A percentile compares a stretch with the other conserved stretches of the same genome.
These are phyloP conservation scores for Globisporangium cystogenes DNA, from an alignment of 352 stramenopile genomes.

Conservation along the genomic window DNA sequence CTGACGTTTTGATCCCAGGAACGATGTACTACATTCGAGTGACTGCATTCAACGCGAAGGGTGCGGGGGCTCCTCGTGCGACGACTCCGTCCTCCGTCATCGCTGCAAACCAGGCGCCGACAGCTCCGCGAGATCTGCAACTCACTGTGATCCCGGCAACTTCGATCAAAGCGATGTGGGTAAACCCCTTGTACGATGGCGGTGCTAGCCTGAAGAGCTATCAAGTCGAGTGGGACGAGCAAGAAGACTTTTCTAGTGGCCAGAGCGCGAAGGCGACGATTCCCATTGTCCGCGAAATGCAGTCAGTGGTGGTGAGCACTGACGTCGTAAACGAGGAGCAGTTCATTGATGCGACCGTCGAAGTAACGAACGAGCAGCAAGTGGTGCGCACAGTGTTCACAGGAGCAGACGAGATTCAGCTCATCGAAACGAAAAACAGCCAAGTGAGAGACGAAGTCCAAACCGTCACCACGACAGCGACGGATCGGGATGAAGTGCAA, in stretches of 20 bases:
- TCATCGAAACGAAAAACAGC: constrained; percentile 68
- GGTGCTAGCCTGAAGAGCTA: constrained; percentile 79
- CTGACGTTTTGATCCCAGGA: constrained; percentile 68
- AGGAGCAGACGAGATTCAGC: constrained; percentile 85
- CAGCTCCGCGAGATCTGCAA: constrained; percentile 43
- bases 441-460: constrained; percentile 89
- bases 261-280: constrained; percentile 64
- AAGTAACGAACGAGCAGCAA: constrained; percentile 96
- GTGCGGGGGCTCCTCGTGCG: constrained; percentile 36
- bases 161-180: constrained; percentile 80
- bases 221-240: constrained; percentile 79
- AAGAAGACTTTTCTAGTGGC: constrained; percentile 63
- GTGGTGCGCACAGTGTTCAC: constrained; percentile 87
- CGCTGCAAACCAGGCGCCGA: constrained; percentile 59
- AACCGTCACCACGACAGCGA: constrained; percentile 87
- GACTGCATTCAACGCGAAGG: constrained; percentile 72
- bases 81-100: constrained; percentile 41
- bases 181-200: constrained; percentile 89
- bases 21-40: constrained; percentile 76
- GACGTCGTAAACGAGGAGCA: constrained; percentile 92
- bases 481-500: constrained; percentile 92
- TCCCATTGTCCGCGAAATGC: constrained; percentile 89
- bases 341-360: constrained; percentile 88
- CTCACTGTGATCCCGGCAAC: constrained; percentile 55
- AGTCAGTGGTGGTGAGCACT: constrained; percentile 74